Base-by-base conservation (phyloP, 2,329 filamentous ascomycete species). In the Aspergillus amoenus region DNA sequence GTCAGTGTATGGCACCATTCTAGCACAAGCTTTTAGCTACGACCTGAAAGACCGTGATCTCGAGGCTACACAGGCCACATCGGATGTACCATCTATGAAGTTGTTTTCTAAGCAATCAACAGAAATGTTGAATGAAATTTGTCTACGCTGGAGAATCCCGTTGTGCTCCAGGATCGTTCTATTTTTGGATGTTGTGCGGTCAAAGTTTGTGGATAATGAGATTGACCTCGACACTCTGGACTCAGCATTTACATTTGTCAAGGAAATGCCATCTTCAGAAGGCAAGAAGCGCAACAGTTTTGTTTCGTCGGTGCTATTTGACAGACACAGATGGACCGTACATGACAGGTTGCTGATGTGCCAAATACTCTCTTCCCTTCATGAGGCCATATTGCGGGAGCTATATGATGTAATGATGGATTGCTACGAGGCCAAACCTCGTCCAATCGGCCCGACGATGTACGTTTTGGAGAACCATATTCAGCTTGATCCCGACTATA, bases 371-470 rank as follows among this genome's bases (percentile, higher is more conserved):
- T 82, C 84, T 37, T 84, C 82, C 30, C 76, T 97, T 40, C 87
- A 97, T 67, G 92, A 97, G 66, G 85, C 88, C 9, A 78, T 97
- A 24, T 79, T 97, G 46, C 86, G 93, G 53, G 93, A 97, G 68
- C 82, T 99, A 17, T 97, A 91, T 73, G 88, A 93, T 62, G 81
- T 89, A n/a, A 84, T 97, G 73, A 88, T 93, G 78, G 87, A 89
- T 64, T 93, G 91, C 65, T 99, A 93, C 73, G 92, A 96, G 61
- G 77, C 83, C n/a, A 97, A 96, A 68, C 87, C 91, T 11, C 91
- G 91, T 5, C 86, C 88, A 40, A 86, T 96, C 21, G 91, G 88
- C 5, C 86, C 87, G 13, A 84, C 95, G 30, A 87, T 97, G 82
- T 88, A 87, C 64, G 79, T 97, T 34, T 78, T 99, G 39, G 87